phyloP scores from a whole-genome alignment of 305 asterid species.

The Solanum chacoense region DNA sequence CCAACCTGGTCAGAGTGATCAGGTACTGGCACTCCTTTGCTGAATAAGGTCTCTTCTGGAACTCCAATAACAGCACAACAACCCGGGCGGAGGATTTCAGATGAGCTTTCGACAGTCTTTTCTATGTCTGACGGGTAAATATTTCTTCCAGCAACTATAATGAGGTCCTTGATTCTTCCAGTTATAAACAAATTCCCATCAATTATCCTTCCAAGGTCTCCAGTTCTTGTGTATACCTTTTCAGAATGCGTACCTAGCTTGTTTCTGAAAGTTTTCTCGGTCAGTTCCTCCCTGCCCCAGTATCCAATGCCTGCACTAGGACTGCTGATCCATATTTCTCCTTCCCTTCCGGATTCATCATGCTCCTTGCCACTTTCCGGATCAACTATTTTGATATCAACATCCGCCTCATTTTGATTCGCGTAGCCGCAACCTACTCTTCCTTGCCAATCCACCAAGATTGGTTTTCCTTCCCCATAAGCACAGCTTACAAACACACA shows the following conservation, averaged over 20 bases:
- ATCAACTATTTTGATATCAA: constrained; percentile 48
- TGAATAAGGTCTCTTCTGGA: constrained; percentile 51
- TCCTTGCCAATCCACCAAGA: constrained; percentile 75
- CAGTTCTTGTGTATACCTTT: constrained; percentile 45
- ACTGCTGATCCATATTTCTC: constrained; percentile 79
- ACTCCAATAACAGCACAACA: constrained; percentile 81
- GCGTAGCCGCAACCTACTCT: constrained; percentile 63
- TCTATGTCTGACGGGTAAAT: constrained; percentile 72
- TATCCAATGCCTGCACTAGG: constrained; percentile 82
- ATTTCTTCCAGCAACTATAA: constrained; percentile 69
- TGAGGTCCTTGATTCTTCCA: constrained; percentile 79
- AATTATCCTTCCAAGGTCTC: constrained; percentile 57
- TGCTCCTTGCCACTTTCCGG: constrained; percentile 45
- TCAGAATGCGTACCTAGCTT: constrained; percentile 21
- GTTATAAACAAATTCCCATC: constrained; percentile 58
- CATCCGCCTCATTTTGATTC: constrained; percentile 27
- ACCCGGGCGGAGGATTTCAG: constrained; percentile 64
- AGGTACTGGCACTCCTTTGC: constrained; percentile 44
- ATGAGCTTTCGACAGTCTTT: constrained; percentile 71
- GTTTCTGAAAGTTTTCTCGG: constrained; percentile 42
- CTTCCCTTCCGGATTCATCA: constrained; percentile 41
- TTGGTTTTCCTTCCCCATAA: constrained; percentile 59
- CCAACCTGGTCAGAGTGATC: constrained; percentile 63
- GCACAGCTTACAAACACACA: constrained; percentile 75
- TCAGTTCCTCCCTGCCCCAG: constrained; percentile 53